Base-by-base conservation (phyloP, 306 rosid species). In the Vicia faba region DNA sequence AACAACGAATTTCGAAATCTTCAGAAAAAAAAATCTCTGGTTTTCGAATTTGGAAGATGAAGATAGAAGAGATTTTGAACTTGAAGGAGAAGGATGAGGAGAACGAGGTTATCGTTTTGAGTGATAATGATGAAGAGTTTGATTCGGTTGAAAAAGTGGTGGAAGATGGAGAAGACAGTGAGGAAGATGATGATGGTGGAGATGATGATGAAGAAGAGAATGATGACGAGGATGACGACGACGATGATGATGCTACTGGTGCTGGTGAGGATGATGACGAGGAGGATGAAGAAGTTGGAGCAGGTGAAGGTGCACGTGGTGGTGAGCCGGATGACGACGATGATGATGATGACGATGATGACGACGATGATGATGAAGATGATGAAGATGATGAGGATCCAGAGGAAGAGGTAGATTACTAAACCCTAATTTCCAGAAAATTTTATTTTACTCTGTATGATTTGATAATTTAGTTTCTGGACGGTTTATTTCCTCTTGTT, bases 241-340 rank as follows among this genome's bases (percentile, higher is more conserved):
- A 88, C 0, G 75, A 69, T 0, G 28, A 25, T 0, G 96, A 53
- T 33, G 84, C 56, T 83, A 84, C 59, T 71, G 85, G 76, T 7
- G 88, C 75, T 4, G 97, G 79, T 11, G 88, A 36, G 12, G 95
- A 82, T 5, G 83, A 79, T 1, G 87, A 67, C 0, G 88, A 48
- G 0, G 95, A 84, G 0, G 95, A 84, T 0, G 85, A 11, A 0
- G 85, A 73, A 15, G 77, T 20, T 14, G 74, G 31, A 19, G 89
- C 68, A 11, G 73, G 29, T 7, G 76, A 60, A 9, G 80, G 35
- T 11, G 71, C 26, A 39, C 69, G 50, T 5, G 81, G 75, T 13
- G 83, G 76, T 26, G 79, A 26, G 14, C 74, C 70, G 8, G 86
- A 35, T 11, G 86, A 66, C 3, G 76, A 61, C 7, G 80, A 71